Percentiles rank a stretch among this genome's conserved stretches.
Conservation (phyloP, 179 eudicot species). For the Patellifolia procumbens region DNA sequence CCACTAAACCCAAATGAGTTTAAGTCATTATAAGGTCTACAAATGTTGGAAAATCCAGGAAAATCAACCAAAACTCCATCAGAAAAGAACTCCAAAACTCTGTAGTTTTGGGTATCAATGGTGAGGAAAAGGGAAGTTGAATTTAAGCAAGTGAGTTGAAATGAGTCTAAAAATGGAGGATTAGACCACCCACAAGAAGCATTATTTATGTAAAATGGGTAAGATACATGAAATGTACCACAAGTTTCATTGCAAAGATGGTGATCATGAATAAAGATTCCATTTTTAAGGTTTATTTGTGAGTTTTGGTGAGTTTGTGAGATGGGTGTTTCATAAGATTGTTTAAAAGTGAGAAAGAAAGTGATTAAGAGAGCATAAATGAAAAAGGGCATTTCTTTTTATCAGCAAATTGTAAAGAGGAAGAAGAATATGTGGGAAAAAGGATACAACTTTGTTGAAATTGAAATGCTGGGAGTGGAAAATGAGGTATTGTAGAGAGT, state of each 20-base stretch:
- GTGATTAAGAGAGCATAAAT: slow-evolving; percentile 19
- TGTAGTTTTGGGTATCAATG: slow-evolving; percentile 46
- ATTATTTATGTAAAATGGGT: slow-evolving; percentile 45
- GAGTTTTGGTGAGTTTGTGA: slow-evolving; percentile 17
- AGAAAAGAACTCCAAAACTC: slow-evolving; percentile 55
- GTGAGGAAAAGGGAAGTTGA: slow-evolving; percentile 50
- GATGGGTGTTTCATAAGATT: slow-evolving; percentile 27
- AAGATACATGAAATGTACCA: slow-evolving; percentile 37
- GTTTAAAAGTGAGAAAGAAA: slow-evolving; percentile 18
- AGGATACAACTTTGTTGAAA: background rate
- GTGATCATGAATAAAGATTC: slow-evolving; percentile 22
- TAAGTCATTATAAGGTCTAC: slow-evolving; percentile 58
- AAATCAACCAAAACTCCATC: slow-evolving; percentile 67
- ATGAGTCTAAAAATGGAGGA: slow-evolving; percentile 31
- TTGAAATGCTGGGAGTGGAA: slow-evolving; percentile 12
- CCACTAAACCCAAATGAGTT: slow-evolving; percentile 53
- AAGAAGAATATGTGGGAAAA: slow-evolving; percentile 9
- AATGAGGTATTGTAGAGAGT: slow-evolving; percentile 10
- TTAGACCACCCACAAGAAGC: slow-evolving; percentile 32
- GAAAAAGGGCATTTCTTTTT: slow-evolving; percentile 29
- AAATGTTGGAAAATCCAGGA: slow-evolving; percentile 45
- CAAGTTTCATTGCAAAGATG: slow-evolving; percentile 41
- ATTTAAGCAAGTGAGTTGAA: slow-evolving; percentile 55
- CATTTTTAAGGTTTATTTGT: slow-evolving; percentile 19
- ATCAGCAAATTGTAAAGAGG: background rate